Base-by-base conservation (phyloP, 2,329 filamentous ascomycete genomes). In the Massarina eburnea region DNA sequence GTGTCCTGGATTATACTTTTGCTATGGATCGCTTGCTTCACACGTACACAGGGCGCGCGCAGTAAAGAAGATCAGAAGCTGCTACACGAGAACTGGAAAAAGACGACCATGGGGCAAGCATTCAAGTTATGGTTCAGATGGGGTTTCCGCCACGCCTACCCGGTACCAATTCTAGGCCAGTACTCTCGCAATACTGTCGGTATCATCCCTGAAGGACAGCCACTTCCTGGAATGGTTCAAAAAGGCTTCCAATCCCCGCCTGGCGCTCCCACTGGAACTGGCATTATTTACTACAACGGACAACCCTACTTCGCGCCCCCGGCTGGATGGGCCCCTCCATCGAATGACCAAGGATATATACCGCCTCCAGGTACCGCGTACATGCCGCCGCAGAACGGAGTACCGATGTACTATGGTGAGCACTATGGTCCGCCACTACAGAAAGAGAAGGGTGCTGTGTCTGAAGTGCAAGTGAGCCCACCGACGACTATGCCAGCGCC, bases 121-220 rank as follows among this genome's bases (percentile, higher is more conserved):
- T 61, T 68, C 47, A 67, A 61, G 50, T 57, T 64, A 3, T 68
- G 65, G 65, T 54, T 46, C 48, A 64, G 57, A 14, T 67, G 58
- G 59, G 63, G 63, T 3, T 66, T 68, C 51, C 51, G 55, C 6
- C 58, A 60, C 24, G 24, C 45, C 2, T 68, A 68, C 33, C 65
- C 65, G 0, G 57, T 61, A 1, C 54, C 59, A 21, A 48, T 62
- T 12, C 57, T 68, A 1, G 65, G 65, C 4, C 62, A 66, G 40
- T 66, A 51, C 46, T 62, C 62, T 4, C 49, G 45, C 22, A 56
- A 54, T 14, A 64, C 62, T 1, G 62, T 64, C 8, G 64, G 64
- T 4, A 58, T 66, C 6, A 59, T 64, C 2, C 60, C 58, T 15
- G 52, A 55, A 7, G 60, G 58, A 8, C 57, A 65, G 36, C 57